Percentiles rank a stretch among this genome's conserved stretches.
Evolutionary conservation across 305 asterid genomes (phyloP).

Genomic region (Vinca major): DNA sequence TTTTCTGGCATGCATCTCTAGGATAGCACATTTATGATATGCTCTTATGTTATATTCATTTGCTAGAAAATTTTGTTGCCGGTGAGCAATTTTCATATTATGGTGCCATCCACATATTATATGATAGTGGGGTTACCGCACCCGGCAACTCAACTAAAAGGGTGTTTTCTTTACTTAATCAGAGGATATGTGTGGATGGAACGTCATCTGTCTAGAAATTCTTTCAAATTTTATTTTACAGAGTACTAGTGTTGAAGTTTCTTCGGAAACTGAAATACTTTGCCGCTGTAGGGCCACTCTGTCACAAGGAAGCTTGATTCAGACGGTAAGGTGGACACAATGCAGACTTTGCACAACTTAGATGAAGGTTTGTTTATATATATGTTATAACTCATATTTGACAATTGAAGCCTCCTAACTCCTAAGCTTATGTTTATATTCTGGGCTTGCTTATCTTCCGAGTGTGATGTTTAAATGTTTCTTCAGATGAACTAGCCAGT

Average conservation of each 20-base stretch:
- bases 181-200: background rate
- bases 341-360: constrained; percentile 65
- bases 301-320: constrained; percentile 59
- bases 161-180: background rate
- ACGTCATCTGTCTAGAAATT: background rate
- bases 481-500: constrained; percentile 54
- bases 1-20: background rate
- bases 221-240: background rate
- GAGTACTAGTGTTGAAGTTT: background rate
- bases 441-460: background rate
- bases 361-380: constrained; percentile 47
- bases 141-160: background rate
- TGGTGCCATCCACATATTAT: background rate
- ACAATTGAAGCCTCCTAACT: background rate
- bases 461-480: constrained; percentile 4
- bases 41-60: background rate
- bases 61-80: background rate
- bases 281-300: constrained; percentile 59
- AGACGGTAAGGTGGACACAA: constrained; percentile 65
- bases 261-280: background rate
- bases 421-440: background rate
- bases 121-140: background rate
- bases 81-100: background rate
- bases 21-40: background rate
- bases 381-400: background rate